Evolutionary conservation across 164 flowering plant species (phyloP), one percentile per base, ranked within the genome.

Genomic region (Kingdonia uniflora): DNA sequence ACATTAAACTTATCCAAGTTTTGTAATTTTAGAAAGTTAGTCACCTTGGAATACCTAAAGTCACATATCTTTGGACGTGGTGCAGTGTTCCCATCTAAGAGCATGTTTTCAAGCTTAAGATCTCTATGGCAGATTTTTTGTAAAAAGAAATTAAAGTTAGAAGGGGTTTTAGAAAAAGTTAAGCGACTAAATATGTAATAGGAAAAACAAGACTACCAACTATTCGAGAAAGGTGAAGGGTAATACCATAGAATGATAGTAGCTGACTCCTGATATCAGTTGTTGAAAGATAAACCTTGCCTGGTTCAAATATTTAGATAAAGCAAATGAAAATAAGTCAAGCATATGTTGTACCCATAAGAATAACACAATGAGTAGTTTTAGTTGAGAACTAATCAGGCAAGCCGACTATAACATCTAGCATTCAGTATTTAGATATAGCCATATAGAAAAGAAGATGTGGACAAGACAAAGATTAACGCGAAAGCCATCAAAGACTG

Each of bases 231-330:
- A 43, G 37, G 16, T 15, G 12, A 5, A 23, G 19, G 19, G 5
- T 19, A 41, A 74, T n/a, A 90, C 97, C 94, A 86, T 86, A 20
- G 95, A 75, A 64, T 86, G 97, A 47, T 95, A 89, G 65, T 84
- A 89, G 60, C 90, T 80, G 58, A 89, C 92, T 66, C 97, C 95
- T n/a, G 97, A 89, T 66, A 89, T 79, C 52, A 89, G 74, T 63
- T 90, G 97, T 68, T 82, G 97, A 53, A 90, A 90, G 80, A 80
- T 86, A 62, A 74, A 90, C 57, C 88, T 77, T 14, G 88, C 90
- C 94, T 86, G 84, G 26, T 62, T 19, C 38, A 54, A 54, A 45
- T 11, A 20, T 19, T 14, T 45, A 45, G 3, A 45, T 8, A 29
- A 3, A 29, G 8, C 4, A 29, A 8, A 29, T 29, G 35, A 29